Conservation (phyloP, 179 eudicot genomes). For the Spinacia oleracea region DNA sequence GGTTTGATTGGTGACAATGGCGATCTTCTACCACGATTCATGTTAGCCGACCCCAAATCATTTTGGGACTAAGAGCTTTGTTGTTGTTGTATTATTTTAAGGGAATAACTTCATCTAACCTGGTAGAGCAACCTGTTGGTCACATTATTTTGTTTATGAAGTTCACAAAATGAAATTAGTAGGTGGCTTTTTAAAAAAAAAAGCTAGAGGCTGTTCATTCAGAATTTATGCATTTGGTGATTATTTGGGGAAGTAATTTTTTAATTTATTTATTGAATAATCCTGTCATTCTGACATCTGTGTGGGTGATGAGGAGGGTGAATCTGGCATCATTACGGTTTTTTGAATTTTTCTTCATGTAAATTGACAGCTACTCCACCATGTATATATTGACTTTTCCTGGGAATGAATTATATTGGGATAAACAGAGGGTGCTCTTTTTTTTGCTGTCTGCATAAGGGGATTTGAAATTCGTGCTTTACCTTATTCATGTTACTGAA, state of each 20-base stretch:
- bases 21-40: too few species aligned
- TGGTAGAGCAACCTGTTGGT: background rate
- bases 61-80: too few species aligned
- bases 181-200: too few species aligned
- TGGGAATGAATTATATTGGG: background rate
- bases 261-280: too few species aligned
- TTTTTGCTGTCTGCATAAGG: background rate
- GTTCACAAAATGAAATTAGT: background rate
- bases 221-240: background rate
- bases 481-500: background rate
- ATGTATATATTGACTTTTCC: too few species aligned
- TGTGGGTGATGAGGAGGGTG: background rate
- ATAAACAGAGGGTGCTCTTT: background rate
- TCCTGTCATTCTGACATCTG: too few species aligned
- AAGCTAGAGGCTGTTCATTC: background rate
- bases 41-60: too few species aligned
- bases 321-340: background rate
- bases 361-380: background rate
- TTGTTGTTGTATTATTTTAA: too few species aligned
- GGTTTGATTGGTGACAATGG: too few species aligned
- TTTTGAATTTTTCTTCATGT: background rate
- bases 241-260: too few species aligned
- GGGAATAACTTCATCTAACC: too few species aligned
- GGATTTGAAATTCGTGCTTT: background rate
- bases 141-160: too few species aligned